Base-by-base conservation (phyloP, 768 basidiomycete genomes). In the Leccinum olivaceopallidum region DNA sequence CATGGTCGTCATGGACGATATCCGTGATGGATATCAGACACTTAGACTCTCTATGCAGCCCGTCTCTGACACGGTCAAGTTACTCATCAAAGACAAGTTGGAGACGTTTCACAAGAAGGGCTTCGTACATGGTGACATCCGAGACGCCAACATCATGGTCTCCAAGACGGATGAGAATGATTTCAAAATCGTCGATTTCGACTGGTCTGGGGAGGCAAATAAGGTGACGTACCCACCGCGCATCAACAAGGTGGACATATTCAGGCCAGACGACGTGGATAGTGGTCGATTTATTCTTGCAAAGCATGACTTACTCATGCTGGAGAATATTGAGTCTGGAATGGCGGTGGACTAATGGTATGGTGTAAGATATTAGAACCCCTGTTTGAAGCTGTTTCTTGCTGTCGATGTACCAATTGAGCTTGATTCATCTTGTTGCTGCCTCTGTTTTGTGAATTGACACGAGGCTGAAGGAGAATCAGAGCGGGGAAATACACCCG, bases 1-100 rank as follows among this genome's bases (percentile, higher is more conserved):
- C 56, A 71, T 75, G 71, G 73, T 76, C 0, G 66, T 75, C 24
- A 76, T 77, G 75, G 73, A 75, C 20, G 50, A 28, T 30, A 22
- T 49, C 24, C 14, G 48, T 24, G 10, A 49, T 7, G 12, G 32
- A 32, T 32, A 32, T 32, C 3, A 32, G 32, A 32, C 1, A 32
- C 32, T 32, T 32, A 32, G 32, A 0, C 32, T 32, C 10, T 12
- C 32, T 32, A 0, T 0, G 32, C 32, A 32, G 10, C 10, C 32
- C 0, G 32, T 32, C 32, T 30, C 50, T 6, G 8, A 26, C 0
- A 16, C 13, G 22, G 22, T 22, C 22, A 22, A 22, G 22, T 22
- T 22, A 50, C 22, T 50, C 49, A 50, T 51, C 12, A 28, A 18
- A 6, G 28, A 16, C 16, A 51, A 51, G 18, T n/a, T 51, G 10